Evolutionary conservation across 129 eudicot species (phyloP), one percentile per base, ranked within the genome.

Genomic region (Pittosporum tobira): DNA sequence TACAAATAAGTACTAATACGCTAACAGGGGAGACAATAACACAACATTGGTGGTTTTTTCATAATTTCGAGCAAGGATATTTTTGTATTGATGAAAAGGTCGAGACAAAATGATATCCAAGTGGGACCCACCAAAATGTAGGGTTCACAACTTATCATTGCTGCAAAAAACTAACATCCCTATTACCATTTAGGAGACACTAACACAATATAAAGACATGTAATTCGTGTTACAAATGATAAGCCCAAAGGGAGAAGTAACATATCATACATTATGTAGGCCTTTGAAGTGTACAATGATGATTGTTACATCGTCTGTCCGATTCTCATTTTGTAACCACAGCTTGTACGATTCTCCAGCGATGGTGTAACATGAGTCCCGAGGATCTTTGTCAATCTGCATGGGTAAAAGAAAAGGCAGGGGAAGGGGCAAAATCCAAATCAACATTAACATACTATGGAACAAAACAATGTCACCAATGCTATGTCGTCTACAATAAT

Each of bases 301-400:
- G 73, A 91, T 76, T 45, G 95, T 86, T 50, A 91, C 84, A 72
- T 91, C 98, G 68, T 91, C 98, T 15, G 98, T 91, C 53, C 98
- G 89, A 49, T 82, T 91, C 65, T 91, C 98, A 27, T 91, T 82
- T 64, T 87, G 94, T 61, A 91, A 68, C 98, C 98, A 91, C 53
- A 87, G 57, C 52, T 83, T 91, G 84, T 91, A 91, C 5, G 98
- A 80, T 75, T 91, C 98, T 59, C 76, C 83, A 37, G 86, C 90
- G 49, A 91, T 79, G 3, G 87, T 85, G 45, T 87, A 77, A 67
- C 98, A 86, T 22, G 96, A 90, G 37, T 77, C 85, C 25, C 82
- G 82, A 50, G 95, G 90, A 73, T 91, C 95, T 57, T 76, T 83
- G 37, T 77, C 73, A 18, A 83, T 96, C 98, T 91, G 75, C 67